A percentile compares a stretch with the other conserved stretches of the same genome.
Evolutionary conservation across 2,329 filamentous ascomycete species (phyloP).

Genomic region (Periglandula ipomoeae): DNA sequence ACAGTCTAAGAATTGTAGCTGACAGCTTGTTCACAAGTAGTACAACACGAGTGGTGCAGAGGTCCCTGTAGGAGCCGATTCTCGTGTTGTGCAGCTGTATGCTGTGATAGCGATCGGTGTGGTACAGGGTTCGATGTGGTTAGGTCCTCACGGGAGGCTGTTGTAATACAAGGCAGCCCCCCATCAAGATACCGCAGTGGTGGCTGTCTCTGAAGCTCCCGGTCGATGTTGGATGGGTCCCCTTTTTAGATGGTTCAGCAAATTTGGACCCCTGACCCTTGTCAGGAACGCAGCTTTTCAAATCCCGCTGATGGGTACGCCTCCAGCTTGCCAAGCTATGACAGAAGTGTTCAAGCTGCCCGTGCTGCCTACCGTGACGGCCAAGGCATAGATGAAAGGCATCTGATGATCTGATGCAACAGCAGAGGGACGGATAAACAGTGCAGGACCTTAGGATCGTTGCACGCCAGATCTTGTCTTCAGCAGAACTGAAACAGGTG

Average conservation of each 20-base stretch:
- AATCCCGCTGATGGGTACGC: background rate
- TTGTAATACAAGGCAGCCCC: too few species aligned
- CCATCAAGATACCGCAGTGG: too few species aligned
- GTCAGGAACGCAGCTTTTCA: background rate
- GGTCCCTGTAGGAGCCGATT: background rate
- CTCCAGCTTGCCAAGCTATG: background rate
- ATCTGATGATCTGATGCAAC: background rate
- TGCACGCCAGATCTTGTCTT: background rate
- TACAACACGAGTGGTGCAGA: background rate
- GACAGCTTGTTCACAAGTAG: too few species aligned
- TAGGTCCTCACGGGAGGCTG: too few species aligned
- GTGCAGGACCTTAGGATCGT: background rate
- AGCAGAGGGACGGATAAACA: background rate
- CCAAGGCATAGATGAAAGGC: background rate
- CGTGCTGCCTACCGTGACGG: background rate
- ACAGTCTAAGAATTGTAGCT: too few species aligned
- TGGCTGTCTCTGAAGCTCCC: background rate
- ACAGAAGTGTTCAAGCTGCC: background rate
- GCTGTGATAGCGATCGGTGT: background rate
- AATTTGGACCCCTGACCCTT: slow-evolving; percentile 1
- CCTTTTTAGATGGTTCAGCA: background rate
- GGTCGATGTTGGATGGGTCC: background rate
- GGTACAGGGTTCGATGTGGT: background rate
- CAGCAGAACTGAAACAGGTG: too few species aligned
- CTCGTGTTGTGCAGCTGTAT: background rate